Evolutionary conservation across 2,329 filamentous ascomycete genomes (phyloP).

Genomic region (Colletotrichum plurivorum): DNA sequence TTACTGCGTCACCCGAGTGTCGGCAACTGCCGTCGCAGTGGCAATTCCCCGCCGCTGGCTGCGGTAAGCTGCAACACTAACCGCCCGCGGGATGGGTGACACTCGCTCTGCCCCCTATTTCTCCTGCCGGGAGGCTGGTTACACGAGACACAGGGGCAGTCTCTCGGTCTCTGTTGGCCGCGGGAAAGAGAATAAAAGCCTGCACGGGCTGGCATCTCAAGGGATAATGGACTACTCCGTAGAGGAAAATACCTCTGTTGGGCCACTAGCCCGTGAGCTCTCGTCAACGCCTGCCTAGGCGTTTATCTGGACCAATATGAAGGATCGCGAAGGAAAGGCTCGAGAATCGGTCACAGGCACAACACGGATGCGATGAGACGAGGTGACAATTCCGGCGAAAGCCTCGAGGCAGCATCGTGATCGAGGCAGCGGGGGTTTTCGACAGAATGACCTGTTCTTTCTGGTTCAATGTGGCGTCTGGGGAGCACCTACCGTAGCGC

Average conservation of each 20-base stretch:
- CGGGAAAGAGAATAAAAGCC: neutral
- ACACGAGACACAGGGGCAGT: slow-evolving; percentile 28
- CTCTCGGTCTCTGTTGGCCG: neutral
- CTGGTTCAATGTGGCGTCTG: no score
- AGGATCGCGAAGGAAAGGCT: neutral
- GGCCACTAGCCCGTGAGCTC: neutral
- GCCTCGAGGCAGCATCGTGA: no score
- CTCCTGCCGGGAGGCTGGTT: neutral
- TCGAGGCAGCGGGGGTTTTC: no score
- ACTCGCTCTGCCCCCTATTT: neutral
- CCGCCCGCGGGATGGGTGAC: slow-evolving; percentile 9
- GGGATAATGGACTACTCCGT: neutral
- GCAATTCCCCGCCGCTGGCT: neutral
- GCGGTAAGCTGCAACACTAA: neutral
- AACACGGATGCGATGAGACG: slow-evolving; percentile 2
- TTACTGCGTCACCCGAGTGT: no score
- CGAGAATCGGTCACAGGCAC: neutral
- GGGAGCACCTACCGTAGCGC: no score
- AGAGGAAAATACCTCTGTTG: neutral
- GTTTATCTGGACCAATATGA: neutral
- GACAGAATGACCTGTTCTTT: no score
- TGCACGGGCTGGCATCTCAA: neutral
- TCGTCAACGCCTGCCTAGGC: neutral
- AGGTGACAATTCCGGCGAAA: neutral
- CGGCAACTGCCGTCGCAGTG: neutral